Evolutionary conservation across 2,329 filamentous ascomycete genomes (phyloP), one percentile per base, ranked within the genome.

Genomic region (Acephala macrosclerotiorum): DNA sequence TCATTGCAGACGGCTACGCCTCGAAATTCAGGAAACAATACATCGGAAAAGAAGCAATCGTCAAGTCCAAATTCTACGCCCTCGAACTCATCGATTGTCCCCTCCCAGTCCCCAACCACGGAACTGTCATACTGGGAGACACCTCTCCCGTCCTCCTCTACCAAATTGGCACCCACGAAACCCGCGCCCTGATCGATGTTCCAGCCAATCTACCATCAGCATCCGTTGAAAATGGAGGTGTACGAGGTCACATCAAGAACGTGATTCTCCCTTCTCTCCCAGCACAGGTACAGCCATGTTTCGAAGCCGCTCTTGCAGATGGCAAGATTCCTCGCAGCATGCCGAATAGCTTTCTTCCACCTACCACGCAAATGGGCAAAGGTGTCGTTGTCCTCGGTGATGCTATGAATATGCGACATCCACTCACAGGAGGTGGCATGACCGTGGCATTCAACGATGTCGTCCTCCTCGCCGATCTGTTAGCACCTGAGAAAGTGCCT

Each of bases 351-450:
- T 99, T 92, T 84, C 87, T 99, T 2, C 94, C 96, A 5, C 88
- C 96, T 0, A 86, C 88, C 0, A 80, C 80, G 53, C 91, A 91
- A 66, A 91, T 92, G 75, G 85, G 86, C 12, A 87, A 89, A 1
- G 93, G 93, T 3, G 81, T 97, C 66, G 84, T 97, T 58, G 83
- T 99, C 40, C 85, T 98, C 9, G 96, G 96, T 66, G 96, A 99
- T 77, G 95, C 96, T 16, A 90, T 97, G 85, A 99, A 99, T 82
- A 99, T 99, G 96, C 92, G 96, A n/a, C 96, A 99, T 80, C 96
- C 96, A 1, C 85, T 99, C 14, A 99, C 96, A 0, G 96, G 96
- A 61, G 96, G 96, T 71, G 96, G 96, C 73, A 99, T 99, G 96
- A 98, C 95, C 0, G 96, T 98, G 1, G 96, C 93, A 1, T 91